Evolutionary conservation across 139 green algal genomes (phyloP).

Genomic region (Chlamydomonas incerta): DNA sequence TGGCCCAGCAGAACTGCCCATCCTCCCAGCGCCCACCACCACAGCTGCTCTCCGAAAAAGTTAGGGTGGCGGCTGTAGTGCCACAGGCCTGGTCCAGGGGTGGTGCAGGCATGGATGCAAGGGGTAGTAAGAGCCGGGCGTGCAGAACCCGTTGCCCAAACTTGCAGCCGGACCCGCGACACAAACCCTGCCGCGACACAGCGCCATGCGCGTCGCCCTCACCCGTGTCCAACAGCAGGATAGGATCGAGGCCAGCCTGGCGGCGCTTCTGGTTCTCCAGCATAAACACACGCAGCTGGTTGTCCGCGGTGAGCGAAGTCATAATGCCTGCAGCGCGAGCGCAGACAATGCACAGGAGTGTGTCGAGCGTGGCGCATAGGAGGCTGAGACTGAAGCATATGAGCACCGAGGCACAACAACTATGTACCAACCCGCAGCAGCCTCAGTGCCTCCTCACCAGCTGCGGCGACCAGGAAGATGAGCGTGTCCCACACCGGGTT

Average conservation of each 20-base stretch:
- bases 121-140: too few relatives aligned
- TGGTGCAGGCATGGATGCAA: too few relatives aligned
- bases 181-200: too few relatives aligned
- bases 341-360: too few relatives aligned
- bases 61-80: constrained; percentile 84
- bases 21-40: constrained; percentile 70
- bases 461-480: constrained; percentile 15
- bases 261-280: constrained; percentile 34
- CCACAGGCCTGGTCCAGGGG: constrained; percentile 72
- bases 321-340: constrained; percentile 41
- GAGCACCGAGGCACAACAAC: too few relatives aligned
- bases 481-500: background rate
- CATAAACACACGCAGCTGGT: constrained; percentile 62
- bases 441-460: background rate
- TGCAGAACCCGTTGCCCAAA: too few relatives aligned
- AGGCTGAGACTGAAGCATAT: too few relatives aligned
- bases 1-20: constrained; percentile 56
- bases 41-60: constrained; percentile 86
- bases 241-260: background rate
- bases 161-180: too few relatives aligned
- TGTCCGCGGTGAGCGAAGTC: constrained; percentile 58
- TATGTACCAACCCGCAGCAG: too few relatives aligned
- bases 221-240: constrained; percentile 45
- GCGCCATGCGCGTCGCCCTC: background rate
- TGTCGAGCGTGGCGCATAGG: too few relatives aligned